A percentile compares a stretch with the other conserved stretches of the same genome.
Conservation (phyloP, 2,329 filamentous ascomycete species). For the Neofusicoccum umdonicola region DNA sequence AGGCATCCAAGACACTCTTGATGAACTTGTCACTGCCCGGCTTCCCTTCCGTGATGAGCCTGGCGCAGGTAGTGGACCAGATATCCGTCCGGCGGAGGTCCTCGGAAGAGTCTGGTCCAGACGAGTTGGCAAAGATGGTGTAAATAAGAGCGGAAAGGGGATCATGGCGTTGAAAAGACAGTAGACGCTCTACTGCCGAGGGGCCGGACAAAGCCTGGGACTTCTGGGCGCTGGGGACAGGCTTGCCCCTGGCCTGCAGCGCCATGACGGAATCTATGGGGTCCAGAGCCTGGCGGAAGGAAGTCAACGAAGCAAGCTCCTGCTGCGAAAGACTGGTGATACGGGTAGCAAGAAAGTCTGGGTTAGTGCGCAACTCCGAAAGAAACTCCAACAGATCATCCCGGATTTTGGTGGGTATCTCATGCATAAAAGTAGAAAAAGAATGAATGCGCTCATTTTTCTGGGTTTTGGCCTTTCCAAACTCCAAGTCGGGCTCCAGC, state of each 20-base stretch:
- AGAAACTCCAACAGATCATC: slow-evolving; percentile 77
- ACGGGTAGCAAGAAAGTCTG: slow-evolving; percentile 81
- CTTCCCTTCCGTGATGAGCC: slow-evolving; percentile 74
- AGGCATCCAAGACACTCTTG: slow-evolving; percentile 80
- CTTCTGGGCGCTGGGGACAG: slow-evolving; percentile 47
- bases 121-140: slow-evolving; percentile 84
- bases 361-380: slow-evolving; percentile 77
- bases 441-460: slow-evolving; percentile 46
- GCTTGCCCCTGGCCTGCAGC: slow-evolving; percentile 57
- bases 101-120: slow-evolving; percentile 77
- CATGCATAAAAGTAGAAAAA: slow-evolving; percentile 54
- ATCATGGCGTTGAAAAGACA: slow-evolving; percentile 87
- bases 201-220: slow-evolving; percentile 49
- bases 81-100: slow-evolving; percentile 75
- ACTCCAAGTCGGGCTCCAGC: slow-evolving; percentile 69
- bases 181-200: slow-evolving; percentile 74
- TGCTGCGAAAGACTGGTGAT: slow-evolving; percentile 71
- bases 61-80: slow-evolving; percentile 85
- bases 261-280: slow-evolving; percentile 80
- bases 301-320: slow-evolving; percentile 75
- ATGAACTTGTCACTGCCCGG: slow-evolving; percentile 77
- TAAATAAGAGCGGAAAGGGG: slow-evolving; percentile 81
- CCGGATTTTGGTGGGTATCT: slow-evolving; percentile 72
- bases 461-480: slow-evolving; percentile 38
- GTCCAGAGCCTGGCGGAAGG: slow-evolving; percentile 75